Conservation (phyloP, 768 basidiomycete species). For the Amanita molliuscula region DNA sequence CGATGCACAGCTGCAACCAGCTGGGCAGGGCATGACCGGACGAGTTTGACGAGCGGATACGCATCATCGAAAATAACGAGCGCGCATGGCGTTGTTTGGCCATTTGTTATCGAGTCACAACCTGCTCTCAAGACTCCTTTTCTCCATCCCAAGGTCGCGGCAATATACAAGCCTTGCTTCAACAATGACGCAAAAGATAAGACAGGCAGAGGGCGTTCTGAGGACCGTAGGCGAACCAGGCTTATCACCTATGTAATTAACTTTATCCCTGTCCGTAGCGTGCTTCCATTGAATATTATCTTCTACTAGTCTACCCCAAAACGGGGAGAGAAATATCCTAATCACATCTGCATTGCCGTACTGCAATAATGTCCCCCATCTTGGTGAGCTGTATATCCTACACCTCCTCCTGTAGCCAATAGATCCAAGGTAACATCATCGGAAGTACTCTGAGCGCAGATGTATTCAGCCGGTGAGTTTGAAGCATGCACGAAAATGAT, state of each 20-base stretch:
- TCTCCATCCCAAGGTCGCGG: background rate
- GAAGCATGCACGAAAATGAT: background rate
- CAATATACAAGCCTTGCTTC: background rate
- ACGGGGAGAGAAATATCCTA: conserved; percentile 80
- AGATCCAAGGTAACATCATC: conserved; percentile 66
- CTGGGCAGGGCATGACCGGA: too few relatives aligned
- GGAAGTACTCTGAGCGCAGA: conserved; percentile 96
- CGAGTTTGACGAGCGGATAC: too few relatives aligned
- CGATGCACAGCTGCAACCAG: too few relatives aligned
- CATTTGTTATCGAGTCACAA: background rate
- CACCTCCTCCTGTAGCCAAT: conserved; percentile 1
- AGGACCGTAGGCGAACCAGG: conserved; percentile 45
- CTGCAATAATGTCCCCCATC: conserved; percentile 95
- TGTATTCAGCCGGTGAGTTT: conserved; percentile 84
- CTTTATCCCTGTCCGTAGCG: background rate
- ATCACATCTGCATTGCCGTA: conserved; percentile 95
- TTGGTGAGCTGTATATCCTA: conserved; percentile 41
- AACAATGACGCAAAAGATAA: conserved; percentile 43
- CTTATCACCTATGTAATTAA: conserved; percentile 1
- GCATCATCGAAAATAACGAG: too few relatives aligned
- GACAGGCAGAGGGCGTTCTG: conserved; percentile 37
- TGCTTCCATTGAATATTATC: conserved; percentile 3
- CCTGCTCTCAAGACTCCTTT: background rate
- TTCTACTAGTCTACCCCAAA: conserved; percentile 52
- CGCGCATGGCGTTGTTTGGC: background rate